Conservation (phyloP, 2,329 filamentous ascomycete genomes). For the Zasmidium cellare region DNA sequence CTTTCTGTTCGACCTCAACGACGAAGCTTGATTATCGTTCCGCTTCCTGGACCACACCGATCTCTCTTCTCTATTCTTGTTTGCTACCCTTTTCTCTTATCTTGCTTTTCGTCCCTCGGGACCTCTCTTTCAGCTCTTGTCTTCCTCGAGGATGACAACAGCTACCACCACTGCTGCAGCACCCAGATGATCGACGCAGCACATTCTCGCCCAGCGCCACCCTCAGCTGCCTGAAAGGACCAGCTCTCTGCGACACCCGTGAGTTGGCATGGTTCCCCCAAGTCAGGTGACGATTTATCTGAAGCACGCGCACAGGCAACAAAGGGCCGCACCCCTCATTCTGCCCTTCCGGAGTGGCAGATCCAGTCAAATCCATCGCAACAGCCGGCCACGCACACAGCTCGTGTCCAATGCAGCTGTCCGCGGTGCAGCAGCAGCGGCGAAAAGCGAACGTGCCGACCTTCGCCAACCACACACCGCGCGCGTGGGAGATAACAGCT, state of each 20-base stretch:
- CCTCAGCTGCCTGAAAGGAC: not conserved
- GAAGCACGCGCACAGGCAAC: conserved; percentile 11
- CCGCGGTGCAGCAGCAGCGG: conserved; percentile 29
- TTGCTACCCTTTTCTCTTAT: not conserved
- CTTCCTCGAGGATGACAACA: not conserved
- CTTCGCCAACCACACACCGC: conserved; percentile 38
- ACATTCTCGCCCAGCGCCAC: conserved; percentile 21
- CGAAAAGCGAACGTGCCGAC: conserved; percentile 25
- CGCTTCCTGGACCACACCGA: not conserved
- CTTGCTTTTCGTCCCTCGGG: not conserved
- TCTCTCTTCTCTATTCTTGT: not conserved
- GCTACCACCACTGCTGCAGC: conserved; percentile 5
- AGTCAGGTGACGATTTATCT: conserved; percentile 19
- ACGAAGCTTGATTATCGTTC: not conserved
- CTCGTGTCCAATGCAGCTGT: conserved; percentile 36
- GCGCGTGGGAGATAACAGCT: conserved; percentile 30
- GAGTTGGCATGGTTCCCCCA: conserved; percentile 15
- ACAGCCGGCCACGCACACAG: not conserved
- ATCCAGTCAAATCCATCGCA: not conserved
- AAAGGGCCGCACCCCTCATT: too few relatives aligned
- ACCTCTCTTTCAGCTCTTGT: not conserved
- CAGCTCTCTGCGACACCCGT: conserved; percentile 4
- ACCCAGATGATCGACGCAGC: conserved; percentile 20
- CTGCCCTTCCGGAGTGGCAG: not conserved
- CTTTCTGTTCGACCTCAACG: too few relatives aligned